Percentiles rank a stretch among this genome's conserved stretches.
Conservation (phyloP, 2,329 filamentous ascomycete genomes). For the Colletotrichum brevisporum region DNA sequence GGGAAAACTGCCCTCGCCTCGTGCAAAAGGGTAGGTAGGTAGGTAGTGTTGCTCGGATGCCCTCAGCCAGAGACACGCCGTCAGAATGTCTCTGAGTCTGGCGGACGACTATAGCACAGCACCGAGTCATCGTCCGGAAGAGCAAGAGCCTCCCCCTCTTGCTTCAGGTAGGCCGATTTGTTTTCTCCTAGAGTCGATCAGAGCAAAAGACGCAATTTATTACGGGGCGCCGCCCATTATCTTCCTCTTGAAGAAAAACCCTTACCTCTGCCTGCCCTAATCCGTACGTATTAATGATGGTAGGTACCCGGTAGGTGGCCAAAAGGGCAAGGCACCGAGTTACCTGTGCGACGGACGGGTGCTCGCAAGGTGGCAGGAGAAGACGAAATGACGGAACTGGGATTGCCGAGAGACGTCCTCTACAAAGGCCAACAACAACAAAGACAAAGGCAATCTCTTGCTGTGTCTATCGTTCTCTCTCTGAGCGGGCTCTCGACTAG, state of each 20-base stretch:
- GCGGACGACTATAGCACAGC: neutral
- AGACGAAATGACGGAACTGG: slow-evolving; percentile 35
- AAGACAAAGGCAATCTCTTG: no score
- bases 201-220: slow-evolving; percentile 15
- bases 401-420: slow-evolving; percentile 27
- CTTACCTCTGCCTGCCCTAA: slow-evolving; percentile 1
- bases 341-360: neutral
- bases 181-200: slow-evolving; percentile 18
- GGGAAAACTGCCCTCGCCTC: neutral
- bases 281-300: no score
- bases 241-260: slow-evolving; percentile 7
- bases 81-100: slow-evolving; percentile 39
- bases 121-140: neutral
- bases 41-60: neutral
- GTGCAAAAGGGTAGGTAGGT: neutral
- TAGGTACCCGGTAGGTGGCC: no score
- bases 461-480: no score
- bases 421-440: slow-evolving; percentile 13
- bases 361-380: slow-evolving; percentile 3
- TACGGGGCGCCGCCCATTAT: slow-evolving; percentile 3
- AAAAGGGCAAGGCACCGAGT: no score
- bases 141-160: neutral
- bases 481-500: no score
- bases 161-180: slow-evolving; percentile 5
- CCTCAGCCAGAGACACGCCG: slow-evolving; percentile 30